Conservation (phyloP, 345 rosid species). For the Camelina neglecta region DNA sequence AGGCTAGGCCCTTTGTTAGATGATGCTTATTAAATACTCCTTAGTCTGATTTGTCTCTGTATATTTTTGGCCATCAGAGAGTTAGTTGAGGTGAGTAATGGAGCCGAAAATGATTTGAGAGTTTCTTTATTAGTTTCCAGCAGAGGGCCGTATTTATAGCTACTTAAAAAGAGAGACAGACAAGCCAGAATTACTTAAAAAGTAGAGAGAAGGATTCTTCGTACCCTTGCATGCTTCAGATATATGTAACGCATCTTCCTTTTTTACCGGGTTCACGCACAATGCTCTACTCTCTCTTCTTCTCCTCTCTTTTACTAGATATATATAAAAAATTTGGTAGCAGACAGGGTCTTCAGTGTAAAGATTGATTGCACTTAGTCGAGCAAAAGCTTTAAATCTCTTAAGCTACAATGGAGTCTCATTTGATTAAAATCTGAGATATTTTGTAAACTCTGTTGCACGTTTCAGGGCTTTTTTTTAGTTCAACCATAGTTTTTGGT, state of each 20-base stretch:
- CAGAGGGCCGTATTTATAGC: constrained; percentile 12
- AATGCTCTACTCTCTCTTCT: constrained; percentile 11
- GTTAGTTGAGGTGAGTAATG: constrained; percentile 43
- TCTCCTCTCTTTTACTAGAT: not conserved
- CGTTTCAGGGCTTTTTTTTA: constrained; percentile 37
- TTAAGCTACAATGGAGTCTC: not conserved
- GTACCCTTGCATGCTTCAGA: constrained; percentile 29
- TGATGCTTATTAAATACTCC: constrained; percentile 35
- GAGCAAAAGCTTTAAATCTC: constrained; percentile 17
- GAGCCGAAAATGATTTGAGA: constrained; percentile 25
- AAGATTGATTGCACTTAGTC: constrained; percentile 1
- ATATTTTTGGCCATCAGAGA: constrained; percentile 15
- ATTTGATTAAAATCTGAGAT: constrained; percentile 4
- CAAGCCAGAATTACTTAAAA: constrained; percentile 13
- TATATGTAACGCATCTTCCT: constrained; percentile 30
- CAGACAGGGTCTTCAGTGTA: not conserved
- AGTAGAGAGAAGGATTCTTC: constrained; percentile 30
- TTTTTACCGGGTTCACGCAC: constrained; percentile 30
- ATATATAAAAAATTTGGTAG: not conserved
- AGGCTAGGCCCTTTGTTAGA: constrained; percentile 30
- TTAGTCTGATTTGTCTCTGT: constrained; percentile 4
- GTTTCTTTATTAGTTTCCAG: constrained; percentile 3
- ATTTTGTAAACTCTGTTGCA: constrained; percentile 17
- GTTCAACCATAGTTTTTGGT: constrained; percentile 39
- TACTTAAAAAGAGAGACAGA: constrained; percentile 21